These are phyloP conservation scores for Diutina ranongensis DNA, from an alignment of 1,139 yeast genomes.

Conservation along the genomic window DNA sequence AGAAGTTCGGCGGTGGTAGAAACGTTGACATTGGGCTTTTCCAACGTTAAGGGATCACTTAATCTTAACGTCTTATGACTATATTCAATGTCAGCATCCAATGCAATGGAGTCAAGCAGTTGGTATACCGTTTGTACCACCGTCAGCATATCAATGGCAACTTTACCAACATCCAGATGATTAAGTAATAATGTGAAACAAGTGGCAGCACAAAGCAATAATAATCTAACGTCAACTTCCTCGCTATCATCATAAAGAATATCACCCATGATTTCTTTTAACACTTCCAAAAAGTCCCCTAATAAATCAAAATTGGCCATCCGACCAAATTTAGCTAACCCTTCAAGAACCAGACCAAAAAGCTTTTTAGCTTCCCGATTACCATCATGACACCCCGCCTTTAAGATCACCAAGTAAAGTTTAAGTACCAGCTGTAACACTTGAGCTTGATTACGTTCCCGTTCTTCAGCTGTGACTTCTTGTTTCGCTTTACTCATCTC, in stretches of 20 bases:
- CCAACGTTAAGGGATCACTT: constrained; percentile 55
- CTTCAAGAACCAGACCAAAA: constrained; percentile 84
- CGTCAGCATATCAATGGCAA: constrained; percentile 56
- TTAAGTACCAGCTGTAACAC: constrained; percentile 63
- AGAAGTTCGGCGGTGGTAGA: constrained; percentile 83
- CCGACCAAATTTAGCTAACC: constrained; percentile 80
- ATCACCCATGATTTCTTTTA: constrained; percentile 66
- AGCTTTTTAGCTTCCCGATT: constrained; percentile 42
- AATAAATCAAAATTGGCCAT: constrained; percentile 85
- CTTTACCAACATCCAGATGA: constrained; percentile 45
- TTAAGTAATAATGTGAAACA: constrained; percentile 75
- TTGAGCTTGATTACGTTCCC: constrained; percentile 78
- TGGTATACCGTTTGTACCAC: constrained; percentile 68
- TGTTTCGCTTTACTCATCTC: constrained; percentile 84
- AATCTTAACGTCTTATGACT: constrained; percentile 71
- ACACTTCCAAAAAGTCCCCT: constrained; percentile 84
- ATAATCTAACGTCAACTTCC: constrained; percentile 41
- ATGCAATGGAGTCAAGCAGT: constrained; percentile 51
- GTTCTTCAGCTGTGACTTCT: constrained; percentile 74
- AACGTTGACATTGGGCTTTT: constrained; percentile 67
- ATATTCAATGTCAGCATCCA: constrained; percentile 79
- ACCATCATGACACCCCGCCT: constrained; percentile 27
- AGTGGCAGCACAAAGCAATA: constrained; percentile 74
- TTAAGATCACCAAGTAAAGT: constrained; percentile 68
- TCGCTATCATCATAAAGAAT: constrained; percentile 14